phyloP scores from a whole-genome alignment of 306 rosid genomes.

The Mimosa bimucronata region DNA sequence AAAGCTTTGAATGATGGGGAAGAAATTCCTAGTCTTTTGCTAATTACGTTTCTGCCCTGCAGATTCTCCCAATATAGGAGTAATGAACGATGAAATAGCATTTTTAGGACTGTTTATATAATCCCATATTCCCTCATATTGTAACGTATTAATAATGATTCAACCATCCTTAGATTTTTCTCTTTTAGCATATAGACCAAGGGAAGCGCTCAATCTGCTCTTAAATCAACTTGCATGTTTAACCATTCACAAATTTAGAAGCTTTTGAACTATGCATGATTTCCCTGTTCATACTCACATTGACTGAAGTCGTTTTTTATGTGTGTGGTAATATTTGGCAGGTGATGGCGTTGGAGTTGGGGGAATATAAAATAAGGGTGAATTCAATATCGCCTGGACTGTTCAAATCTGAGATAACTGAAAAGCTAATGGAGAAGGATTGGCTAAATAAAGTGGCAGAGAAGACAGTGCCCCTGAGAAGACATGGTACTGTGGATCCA shows the following conservation, averaged over 20 bases:
- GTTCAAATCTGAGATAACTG: conserved; percentile 81
- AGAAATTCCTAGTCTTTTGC: neutral
- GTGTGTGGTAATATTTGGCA: conserved; percentile 32
- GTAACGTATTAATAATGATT: neutral
- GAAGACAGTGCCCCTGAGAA: conserved; percentile 62
- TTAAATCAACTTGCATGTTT: neutral
- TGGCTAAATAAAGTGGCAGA: conserved; percentile 66
- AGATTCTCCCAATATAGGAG: too few relatives aligned
- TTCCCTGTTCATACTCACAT: conserved; percentile 22
- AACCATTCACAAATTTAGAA: neutral
- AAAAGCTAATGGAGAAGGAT: conserved; percentile 60
- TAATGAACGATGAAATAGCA: neutral
- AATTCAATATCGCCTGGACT: conserved; percentile 80
- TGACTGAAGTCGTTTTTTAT: neutral
- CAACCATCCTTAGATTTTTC: neutral
- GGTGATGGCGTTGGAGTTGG: conserved; percentile 88
- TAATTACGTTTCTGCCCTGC: neutral
- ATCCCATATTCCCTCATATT: neutral
- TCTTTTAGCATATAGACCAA: neutral
- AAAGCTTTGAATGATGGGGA: neutral
- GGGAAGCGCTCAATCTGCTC: neutral
- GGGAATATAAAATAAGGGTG: conserved; percentile 73
- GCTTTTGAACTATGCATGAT: neutral
- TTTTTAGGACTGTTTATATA: neutral
- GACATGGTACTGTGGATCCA: conserved; percentile 63